Evolutionary conservation across 345 rosid species (phyloP).

Genomic region (Erucastrum elatum): DNA sequence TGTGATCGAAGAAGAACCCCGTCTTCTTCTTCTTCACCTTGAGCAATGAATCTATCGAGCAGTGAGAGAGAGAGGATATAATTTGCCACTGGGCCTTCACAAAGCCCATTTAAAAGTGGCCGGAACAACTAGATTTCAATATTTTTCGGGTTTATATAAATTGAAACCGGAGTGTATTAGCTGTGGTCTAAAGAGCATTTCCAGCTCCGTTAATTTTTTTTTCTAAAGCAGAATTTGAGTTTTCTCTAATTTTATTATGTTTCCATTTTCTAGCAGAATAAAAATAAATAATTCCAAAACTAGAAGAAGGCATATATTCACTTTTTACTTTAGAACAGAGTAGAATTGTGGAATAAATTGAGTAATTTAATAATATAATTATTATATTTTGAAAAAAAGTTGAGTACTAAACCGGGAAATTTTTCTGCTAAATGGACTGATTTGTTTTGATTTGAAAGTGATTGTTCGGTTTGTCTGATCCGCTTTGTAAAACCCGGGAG

Average conservation of each 20-base stretch:
- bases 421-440: not conserved
- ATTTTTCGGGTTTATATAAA: not conserved
- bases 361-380: too few relatives aligned
- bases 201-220: too few relatives aligned
- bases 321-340: too few relatives aligned
- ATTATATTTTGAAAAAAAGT: not conserved
- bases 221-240: not conserved
- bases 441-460: not conserved
- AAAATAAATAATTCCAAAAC: too few relatives aligned
- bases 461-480: not conserved
- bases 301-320: too few relatives aligned
- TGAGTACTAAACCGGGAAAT: constrained; percentile 2
- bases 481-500: not conserved
- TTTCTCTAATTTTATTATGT: too few relatives aligned
- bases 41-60: too few relatives aligned
- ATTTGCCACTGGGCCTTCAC: constrained; percentile 6
- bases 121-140: not conserved
- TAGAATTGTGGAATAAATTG: too few relatives aligned
- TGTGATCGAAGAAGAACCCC: constrained; percentile 4
- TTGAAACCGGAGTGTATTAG: constrained; percentile 41
- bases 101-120: not conserved
- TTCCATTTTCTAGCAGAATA: not conserved
- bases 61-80: not conserved
- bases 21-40: constrained; percentile 19
- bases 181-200: constrained; percentile 14